Percentiles rank a stretch among this genome's conserved stretches.
Evolutionary conservation across 306 rosid species (phyloP).

Genomic region (Prunus armeniaca): DNA sequence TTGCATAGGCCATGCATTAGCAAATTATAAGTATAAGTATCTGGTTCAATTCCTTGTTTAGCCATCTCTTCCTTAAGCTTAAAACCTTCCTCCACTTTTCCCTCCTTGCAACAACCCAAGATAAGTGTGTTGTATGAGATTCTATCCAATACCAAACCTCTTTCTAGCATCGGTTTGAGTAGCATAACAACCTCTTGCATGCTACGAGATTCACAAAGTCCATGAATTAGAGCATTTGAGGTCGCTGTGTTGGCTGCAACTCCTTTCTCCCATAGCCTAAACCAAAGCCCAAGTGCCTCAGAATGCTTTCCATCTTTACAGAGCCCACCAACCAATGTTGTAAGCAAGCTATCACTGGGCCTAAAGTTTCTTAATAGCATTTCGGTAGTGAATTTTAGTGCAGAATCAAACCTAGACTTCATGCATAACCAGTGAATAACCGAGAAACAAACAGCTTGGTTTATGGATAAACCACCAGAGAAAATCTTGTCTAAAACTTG

Average conservation of each 20-base stretch:
- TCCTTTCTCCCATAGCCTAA: constrained; percentile 49
- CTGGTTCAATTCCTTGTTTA: constrained; percentile 52
- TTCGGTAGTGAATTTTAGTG: constrained; percentile 35
- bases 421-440: constrained; percentile 48
- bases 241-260: constrained; percentile 49
- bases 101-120: constrained; percentile 55
- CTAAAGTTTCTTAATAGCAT: constrained; percentile 49
- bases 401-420: constrained; percentile 46
- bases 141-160: constrained; percentile 52
- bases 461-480: constrained; percentile 34
- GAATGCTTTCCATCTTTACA: constrained; percentile 52
- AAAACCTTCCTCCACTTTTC: constrained; percentile 46
- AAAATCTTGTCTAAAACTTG: constrained; percentile 38
- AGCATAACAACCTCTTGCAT: constrained; percentile 41
- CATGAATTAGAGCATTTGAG: constrained; percentile 69
- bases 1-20: constrained; percentile 54
- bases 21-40: constrained; percentile 56
- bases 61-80: constrained; percentile 59
- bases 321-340: constrained; percentile 56
- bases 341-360: constrained; percentile 56
- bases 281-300: constrained; percentile 69
- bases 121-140: constrained; percentile 71
- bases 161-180: constrained; percentile 47
- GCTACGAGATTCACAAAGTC: constrained; percentile 52
- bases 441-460: constrained; percentile 46